Base-by-base conservation (phyloP, 2,329 filamentous ascomycete genomes). In the Beauveria varroae region DNA sequence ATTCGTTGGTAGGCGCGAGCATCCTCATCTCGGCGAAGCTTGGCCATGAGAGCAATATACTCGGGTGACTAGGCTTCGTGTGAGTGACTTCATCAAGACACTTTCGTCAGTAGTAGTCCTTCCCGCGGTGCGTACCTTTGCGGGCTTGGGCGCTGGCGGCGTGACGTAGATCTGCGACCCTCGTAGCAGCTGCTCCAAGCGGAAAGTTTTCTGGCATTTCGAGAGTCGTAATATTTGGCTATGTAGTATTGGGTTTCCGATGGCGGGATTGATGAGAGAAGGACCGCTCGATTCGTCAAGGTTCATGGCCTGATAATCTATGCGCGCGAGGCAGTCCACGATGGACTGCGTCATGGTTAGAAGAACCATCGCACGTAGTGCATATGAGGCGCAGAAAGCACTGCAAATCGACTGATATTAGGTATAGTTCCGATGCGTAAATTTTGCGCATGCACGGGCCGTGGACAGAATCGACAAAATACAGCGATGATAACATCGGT, bases 11-110 rank as follows among this genome's bases (percentile, higher is more conserved):
- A 99, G 57, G 85, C 82, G 64, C 88, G 85, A 66, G 86, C 83
- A 78, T 98, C 93, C 76, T 93, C 89, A 68, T 95, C 87, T 63
- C 83, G 85, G 64, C 91, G 90, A 22, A 99, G 85, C 18, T 88
- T 86, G 26, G 86, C 86, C 91, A 98, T 98, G 1, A 96, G 79
- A 7, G 87, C 88, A 72, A 91, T 90, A 77, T 93, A 98, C 75
- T 96, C 89, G 8, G 86, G 78, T 1, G 88, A 88, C 86, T 96
- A 63, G 10, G 20, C 6, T 50, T 12, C 2, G 60, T 24, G 63
- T 70, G 43, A 69, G 64, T 7, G 24, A 18, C 7, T 14, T 18
- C 34, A 28, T 16, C 5, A 5, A 77, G 84, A 64, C 77, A 93
- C 90, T 14, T 88, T 89, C 70, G 92, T 9, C 26, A 20, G 26